phyloP scores from a whole-genome alignment of 2,329 filamentous ascomycete genomes.

The Ophiocordyceps camponoti-saundersi region DNA sequence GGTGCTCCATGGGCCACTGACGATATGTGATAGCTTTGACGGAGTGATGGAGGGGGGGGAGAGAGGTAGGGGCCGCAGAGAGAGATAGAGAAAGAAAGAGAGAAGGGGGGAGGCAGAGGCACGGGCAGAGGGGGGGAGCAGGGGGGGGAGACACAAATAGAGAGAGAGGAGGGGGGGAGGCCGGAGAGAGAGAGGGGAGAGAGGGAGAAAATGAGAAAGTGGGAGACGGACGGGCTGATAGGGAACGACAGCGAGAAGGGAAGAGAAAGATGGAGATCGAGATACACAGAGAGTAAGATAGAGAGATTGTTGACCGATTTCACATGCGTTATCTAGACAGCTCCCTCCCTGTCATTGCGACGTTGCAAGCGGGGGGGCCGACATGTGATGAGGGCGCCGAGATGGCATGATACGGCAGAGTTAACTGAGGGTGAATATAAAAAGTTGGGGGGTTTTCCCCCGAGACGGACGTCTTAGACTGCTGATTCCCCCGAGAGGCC shows the following conservation, averaged over 20 bases:
- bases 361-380: neutral
- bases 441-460: neutral
- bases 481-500: neutral
- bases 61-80: constrained; percentile 6
- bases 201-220: neutral
- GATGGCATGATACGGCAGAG: too few relatives aligned
- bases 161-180: neutral
- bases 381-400: neutral
- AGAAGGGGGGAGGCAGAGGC: neutral
- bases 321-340: neutral
- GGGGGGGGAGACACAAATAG: constrained; percentile 5
- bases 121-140: constrained; percentile 3
- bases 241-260: neutral
- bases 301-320: neutral
- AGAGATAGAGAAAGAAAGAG: neutral
- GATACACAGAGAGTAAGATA: neutral
- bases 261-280: too few relatives aligned
- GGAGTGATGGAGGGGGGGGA: neutral
- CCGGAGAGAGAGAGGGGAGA: neutral
- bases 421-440: neutral
- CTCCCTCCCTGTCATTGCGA: neutral
- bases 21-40: too few relatives aligned
- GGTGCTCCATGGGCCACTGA: neutral
- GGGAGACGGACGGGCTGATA: constrained; percentile 7
- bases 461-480: too few relatives aligned